phyloP scores from a whole-genome alignment of 371 early-diverging fungal genomes.

The Mortierella sp. region DNA sequence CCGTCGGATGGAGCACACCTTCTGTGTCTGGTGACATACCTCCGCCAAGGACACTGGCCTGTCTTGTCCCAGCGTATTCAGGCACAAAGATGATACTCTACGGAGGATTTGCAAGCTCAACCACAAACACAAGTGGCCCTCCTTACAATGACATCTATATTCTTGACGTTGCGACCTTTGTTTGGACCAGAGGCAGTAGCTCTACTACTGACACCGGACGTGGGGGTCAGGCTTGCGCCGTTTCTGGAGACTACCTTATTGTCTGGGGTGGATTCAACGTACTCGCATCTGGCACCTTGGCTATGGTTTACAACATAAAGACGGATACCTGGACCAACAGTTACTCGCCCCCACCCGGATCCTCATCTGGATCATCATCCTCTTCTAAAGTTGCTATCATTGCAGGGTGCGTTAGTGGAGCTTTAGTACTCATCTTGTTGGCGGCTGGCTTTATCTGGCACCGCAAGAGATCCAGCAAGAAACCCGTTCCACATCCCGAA shows the following conservation, averaged over 20 bases:
- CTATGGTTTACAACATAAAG: background rate
- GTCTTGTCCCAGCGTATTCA: conserved; percentile 4
- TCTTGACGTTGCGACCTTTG: conserved; percentile 19
- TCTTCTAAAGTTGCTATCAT: background rate
- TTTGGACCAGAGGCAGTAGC: conserved; percentile 22
- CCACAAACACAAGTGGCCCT: background rate
- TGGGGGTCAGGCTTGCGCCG: conserved; percentile 18
- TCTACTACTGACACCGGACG: background rate
- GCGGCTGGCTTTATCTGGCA: background rate
- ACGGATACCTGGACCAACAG: background rate
- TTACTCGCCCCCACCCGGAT: background rate
- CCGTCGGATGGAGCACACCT: background rate
- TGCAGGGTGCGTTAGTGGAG: background rate
- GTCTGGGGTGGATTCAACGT: conserved; percentile 26
- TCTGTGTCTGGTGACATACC: background rate
- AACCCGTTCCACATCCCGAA: background rate
- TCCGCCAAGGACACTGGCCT: background rate
- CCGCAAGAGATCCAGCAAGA: background rate
- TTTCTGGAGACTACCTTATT: conserved; percentile 25
- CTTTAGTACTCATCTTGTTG: background rate
- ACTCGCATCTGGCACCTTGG: background rate
- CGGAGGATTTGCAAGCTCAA: conserved; percentile 3
- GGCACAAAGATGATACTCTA: conserved; percentile 12
- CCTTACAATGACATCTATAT: conserved; percentile 15
- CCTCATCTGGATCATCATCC: background rate